A percentile compares a stretch with the other conserved stretches of the same genome.
phyloP scores from a whole-genome alignment of 331 rosid genomes.

The Malus hybrid region DNA sequence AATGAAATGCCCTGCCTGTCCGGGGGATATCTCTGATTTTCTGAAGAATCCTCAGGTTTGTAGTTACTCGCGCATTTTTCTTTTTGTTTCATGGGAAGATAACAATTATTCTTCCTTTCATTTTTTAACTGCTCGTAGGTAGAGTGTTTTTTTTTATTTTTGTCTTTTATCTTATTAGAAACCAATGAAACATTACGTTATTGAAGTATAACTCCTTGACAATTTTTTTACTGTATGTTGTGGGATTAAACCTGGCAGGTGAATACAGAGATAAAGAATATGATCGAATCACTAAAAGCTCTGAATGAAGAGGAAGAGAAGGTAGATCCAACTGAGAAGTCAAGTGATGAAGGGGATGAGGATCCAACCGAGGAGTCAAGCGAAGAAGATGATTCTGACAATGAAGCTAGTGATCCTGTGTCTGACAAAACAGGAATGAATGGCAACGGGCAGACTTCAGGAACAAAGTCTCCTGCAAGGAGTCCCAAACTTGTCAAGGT shows the following conservation, averaged over 20 bases:
- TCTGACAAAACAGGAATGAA: constrained; percentile 5
- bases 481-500: constrained; percentile 13
- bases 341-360: constrained; percentile 5
- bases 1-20: constrained; percentile 69
- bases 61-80: background rate
- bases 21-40: constrained; percentile 58
- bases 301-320: constrained; percentile 32
- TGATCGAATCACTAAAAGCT: constrained; percentile 44
- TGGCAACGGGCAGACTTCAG: background rate
- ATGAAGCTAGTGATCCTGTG: background rate
- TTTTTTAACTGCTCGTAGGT: background rate
- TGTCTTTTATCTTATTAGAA: background rate
- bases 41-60: constrained; percentile 68
- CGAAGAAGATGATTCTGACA: constrained; percentile 1
- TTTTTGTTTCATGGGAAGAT: background rate
- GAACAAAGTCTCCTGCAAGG: background rate
- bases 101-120: background rate
- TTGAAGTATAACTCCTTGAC: background rate
- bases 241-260: constrained; percentile 36
- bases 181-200: background rate
- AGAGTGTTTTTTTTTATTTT: background rate
- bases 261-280: constrained; percentile 48
- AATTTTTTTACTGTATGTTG: background rate
- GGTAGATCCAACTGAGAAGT: background rate
- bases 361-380: background rate